Conservation (phyloP, 2,329 filamentous ascomycete genomes). For the Massarina eburnea region DNA sequence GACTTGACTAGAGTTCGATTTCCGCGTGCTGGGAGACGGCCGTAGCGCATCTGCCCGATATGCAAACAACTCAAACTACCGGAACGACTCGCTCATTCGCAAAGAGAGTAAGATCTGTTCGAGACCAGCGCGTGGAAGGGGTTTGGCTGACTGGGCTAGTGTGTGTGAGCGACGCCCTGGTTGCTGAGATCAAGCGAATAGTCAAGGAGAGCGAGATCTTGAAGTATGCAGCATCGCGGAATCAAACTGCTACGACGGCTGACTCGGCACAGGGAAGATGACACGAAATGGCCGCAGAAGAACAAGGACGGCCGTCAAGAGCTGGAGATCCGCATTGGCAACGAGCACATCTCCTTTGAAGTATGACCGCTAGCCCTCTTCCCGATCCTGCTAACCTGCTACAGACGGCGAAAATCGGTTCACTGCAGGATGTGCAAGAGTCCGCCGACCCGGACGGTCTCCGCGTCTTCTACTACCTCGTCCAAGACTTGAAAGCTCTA, state of each 20-base stretch:
- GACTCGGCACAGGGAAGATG: constrained; percentile 75
- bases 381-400: neutral
- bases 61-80: constrained; percentile 99
- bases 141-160: constrained; percentile 57
- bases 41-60: constrained; percentile 92
- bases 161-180: constrained; percentile 89
- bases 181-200: constrained; percentile 94
- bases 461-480: constrained; percentile 96
- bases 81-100: constrained; percentile 95
- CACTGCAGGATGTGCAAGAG: constrained; percentile 93
- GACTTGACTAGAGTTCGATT: constrained; percentile 80
- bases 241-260: neutral
- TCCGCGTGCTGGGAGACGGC: constrained; percentile 88
- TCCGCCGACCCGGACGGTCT: constrained; percentile 94
- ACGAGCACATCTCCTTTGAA: constrained; percentile 97
- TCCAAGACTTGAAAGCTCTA: constrained; percentile 93
- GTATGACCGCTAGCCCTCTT: constrained; percentile 54
- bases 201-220: constrained; percentile 97
- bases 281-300: constrained; percentile 98
- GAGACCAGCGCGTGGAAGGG: neutral
- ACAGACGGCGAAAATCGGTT: constrained; percentile 97
- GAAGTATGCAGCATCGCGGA: constrained; percentile 64
- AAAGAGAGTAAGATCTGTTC: constrained; percentile 82
- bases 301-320: constrained; percentile 98
- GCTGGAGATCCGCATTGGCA: constrained; percentile 89